These are phyloP conservation scores for Metarhizium robertsii DNA, from an alignment of 2,329 filamentous ascomycete genomes.

Conservation along the genomic window DNA sequence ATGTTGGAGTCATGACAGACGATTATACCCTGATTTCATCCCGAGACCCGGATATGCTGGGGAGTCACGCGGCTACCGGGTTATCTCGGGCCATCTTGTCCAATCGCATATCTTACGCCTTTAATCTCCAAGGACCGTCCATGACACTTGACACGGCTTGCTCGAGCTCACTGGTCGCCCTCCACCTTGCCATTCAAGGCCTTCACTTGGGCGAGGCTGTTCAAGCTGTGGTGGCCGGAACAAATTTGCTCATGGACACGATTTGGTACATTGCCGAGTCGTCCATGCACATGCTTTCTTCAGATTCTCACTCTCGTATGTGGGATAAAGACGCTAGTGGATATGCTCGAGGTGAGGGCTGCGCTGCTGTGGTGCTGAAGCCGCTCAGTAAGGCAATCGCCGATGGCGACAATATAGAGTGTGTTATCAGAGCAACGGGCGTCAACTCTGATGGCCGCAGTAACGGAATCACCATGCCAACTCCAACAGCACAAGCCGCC, in stretches of 20 bases:
- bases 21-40: too few relatives aligned
- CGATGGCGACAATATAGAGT: conserved; percentile 17
- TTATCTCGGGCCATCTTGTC: background rate
- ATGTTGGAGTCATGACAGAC: too few relatives aligned
- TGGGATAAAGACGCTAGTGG: conserved; percentile 37
- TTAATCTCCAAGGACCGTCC: too few relatives aligned
- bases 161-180: too few relatives aligned
- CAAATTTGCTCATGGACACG: background rate
- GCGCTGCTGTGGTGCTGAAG: conserved; percentile 38
- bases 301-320: conserved; percentile 24
- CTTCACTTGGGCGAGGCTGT: too few relatives aligned
- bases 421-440: conserved; percentile 15
- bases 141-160: too few relatives aligned
- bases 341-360: conserved; percentile 43
- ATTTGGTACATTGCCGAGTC: conserved; percentile 1
- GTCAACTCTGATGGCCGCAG: conserved; percentile 15
- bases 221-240: background rate
- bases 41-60: too few relatives aligned
- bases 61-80: background rate
- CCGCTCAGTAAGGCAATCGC: conserved; percentile 30
- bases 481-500: conserved; percentile 27
- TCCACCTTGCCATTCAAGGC: too few relatives aligned
- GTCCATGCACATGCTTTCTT: conserved; percentile 26
- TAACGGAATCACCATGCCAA: conserved; percentile 17
- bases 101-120: background rate